Evolutionary conservation across 768 basidiomycete species (phyloP).

Genomic region (Hygrophorus russula): DNA sequence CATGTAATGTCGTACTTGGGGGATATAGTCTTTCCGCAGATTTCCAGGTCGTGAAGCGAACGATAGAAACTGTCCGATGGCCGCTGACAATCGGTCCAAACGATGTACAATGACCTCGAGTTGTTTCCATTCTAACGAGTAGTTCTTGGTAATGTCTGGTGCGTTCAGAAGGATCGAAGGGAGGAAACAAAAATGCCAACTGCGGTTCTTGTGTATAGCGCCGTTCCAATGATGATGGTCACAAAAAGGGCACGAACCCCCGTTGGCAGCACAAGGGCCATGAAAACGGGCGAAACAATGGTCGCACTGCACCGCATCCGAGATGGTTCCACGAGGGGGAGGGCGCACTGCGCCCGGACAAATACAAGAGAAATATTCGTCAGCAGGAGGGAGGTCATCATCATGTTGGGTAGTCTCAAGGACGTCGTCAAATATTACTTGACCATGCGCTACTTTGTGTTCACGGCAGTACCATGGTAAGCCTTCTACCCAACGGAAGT

Average conservation of each 20-base stretch:
- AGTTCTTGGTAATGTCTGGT: slow-evolving; percentile 70
- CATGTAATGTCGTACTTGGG: slow-evolving; percentile 84
- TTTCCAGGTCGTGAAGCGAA: slow-evolving; percentile 60
- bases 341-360: slow-evolving; percentile 69
- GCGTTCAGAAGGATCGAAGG: slow-evolving; percentile 59
- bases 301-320: slow-evolving; percentile 85
- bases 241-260: slow-evolving; percentile 88
- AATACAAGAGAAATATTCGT: slow-evolving; percentile 82
- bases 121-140: slow-evolving; percentile 72
- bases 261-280: slow-evolving; percentile 73
- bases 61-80: slow-evolving; percentile 72
- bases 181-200: slow-evolving; percentile 75
- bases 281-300: slow-evolving; percentile 84
- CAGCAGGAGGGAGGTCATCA: slow-evolving; percentile 67
- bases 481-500: slow-evolving; percentile 61
- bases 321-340: slow-evolving; percentile 60
- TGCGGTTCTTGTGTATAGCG: slow-evolving; percentile 69
- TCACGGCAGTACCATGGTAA: slow-evolving; percentile 73
- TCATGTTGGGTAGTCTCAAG: slow-evolving; percentile 62
- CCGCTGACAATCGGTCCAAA: slow-evolving; percentile 60
- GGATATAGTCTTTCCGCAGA: slow-evolving; percentile 66
- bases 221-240: slow-evolving; percentile 91
- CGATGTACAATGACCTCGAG: slow-evolving; percentile 72
- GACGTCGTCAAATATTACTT: slow-evolving; percentile 63
- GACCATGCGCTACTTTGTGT: slow-evolving; percentile 53